Evolutionary conservation across 1,284 basidiomycete species (phyloP), one percentile per base, ranked within the genome.

Genomic region (Pseudozyma tsukubaensis): DNA sequence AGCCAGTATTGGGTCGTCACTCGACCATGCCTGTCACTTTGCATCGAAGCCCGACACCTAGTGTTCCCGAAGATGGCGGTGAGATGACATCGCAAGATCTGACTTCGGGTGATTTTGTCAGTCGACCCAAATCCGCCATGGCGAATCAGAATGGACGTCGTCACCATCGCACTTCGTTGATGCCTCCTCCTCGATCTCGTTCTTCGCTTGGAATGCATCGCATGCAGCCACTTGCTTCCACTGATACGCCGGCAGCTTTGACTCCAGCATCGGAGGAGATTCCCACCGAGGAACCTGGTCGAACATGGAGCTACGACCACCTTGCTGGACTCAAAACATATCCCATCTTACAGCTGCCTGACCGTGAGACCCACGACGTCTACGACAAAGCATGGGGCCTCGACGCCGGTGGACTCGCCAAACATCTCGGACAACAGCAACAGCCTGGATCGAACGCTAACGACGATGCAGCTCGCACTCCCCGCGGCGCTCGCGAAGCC

Each of bases 21-120:
- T 63, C 76, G 21, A 78, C 76, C 24, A 76, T 76, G 76, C 76
- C 76, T 0, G 63, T 61, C 42, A 71, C 70, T 10, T 52, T 73
- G 37, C 72, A 73, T 14, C 71, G 79, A 2, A 78, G 62, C 11
- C 54, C 66, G 0, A 81, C 79, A 24, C 79, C 79, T 1, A 69
- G 66, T 35, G 79, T 81, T 16, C 79, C 79, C 12, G 79, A 81
- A 60, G 69, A 81, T 48, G 79, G 79, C 19, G 79, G 76, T 21
- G 79, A 81, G 42, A 81, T 81, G 79, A 47, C 77, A 14, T 66
- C 68, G 32, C 72, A 68, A 18, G 68, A 65, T 43, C 52, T 74
- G 18, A 74, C 70, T 6, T 61, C 59, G 19, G 63, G 66, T 18
- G 71, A 70, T 21, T 63, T 77, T 53, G 60, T 67, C 21, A 44